Percentiles rank a stretch among this genome's conserved stretches.
Evolutionary conservation across 2,329 filamentous ascomycete species (phyloP).

Genomic region (Tolypocladium album): DNA sequence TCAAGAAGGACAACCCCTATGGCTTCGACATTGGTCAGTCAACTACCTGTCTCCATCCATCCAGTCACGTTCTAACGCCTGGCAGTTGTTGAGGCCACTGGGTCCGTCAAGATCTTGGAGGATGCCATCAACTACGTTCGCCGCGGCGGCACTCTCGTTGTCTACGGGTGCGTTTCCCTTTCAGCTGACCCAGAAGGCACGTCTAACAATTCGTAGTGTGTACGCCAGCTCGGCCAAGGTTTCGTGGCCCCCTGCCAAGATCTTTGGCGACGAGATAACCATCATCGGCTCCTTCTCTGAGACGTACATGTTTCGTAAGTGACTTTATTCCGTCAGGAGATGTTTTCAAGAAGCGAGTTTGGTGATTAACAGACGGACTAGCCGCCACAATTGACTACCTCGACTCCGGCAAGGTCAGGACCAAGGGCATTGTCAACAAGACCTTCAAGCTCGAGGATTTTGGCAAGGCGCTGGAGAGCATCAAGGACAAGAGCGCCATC

Average conservation of each 20-base stretch:
- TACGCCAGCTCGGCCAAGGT: conserved; percentile 54
- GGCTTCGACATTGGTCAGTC: conserved; percentile 56
- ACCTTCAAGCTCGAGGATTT: conserved; percentile 64
- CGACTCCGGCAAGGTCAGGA: conserved; percentile 49
- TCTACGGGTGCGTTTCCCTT: conserved; percentile 38
- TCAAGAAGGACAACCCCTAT: conserved; percentile 56
- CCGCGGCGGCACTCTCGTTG: conserved; percentile 59
- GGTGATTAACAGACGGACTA: conserved; percentile 3
- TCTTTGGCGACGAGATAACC: conserved; percentile 59
- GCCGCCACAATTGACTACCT: conserved; percentile 40
- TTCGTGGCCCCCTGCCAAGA: conserved; percentile 60
- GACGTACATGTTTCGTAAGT: conserved; percentile 57
- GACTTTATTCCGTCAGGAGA: neutral
- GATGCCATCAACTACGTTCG: conserved; percentile 62
- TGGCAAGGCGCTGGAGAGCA: conserved; percentile 57
- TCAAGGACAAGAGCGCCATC: conserved; percentile 62
- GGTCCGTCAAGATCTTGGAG: conserved; percentile 57
- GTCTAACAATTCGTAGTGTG: conserved; percentile 30
- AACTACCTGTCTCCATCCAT: neutral
- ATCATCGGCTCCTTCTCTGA: conserved; percentile 66
- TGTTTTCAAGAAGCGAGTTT: neutral
- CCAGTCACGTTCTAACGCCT: conserved; percentile 5
- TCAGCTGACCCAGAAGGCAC: neutral
- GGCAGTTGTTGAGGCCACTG: conserved; percentile 55
- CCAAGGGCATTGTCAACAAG: conserved; percentile 63